Conservation (phyloP, 306 rosid genomes). For the Prunus fruticosa region DNA sequence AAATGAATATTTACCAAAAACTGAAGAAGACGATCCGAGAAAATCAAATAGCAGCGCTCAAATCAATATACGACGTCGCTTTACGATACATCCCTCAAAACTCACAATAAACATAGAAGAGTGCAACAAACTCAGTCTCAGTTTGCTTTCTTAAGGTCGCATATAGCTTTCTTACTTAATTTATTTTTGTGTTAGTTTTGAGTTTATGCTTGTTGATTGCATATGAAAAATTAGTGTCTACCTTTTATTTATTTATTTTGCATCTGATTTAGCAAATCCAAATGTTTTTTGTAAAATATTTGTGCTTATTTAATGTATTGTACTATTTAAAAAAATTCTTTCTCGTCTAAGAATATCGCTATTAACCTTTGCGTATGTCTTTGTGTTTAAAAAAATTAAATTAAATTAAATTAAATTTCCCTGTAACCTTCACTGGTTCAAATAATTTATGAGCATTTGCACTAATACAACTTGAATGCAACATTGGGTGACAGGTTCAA, state of each 20-base stretch:
- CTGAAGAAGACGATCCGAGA: too few relatives aligned
- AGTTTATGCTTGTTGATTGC: too few relatives aligned
- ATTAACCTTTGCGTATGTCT: background rate
- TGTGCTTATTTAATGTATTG: background rate
- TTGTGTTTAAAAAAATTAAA: too few relatives aligned
- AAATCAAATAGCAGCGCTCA: background rate
- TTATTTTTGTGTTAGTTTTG: too few relatives aligned
- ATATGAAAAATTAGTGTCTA: background rate
- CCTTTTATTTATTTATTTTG: background rate
- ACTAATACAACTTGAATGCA: background rate
- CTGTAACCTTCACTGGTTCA: background rate
- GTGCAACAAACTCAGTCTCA: background rate
- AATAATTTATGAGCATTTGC: background rate
- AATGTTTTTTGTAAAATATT: background rate
- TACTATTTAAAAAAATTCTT: background rate
- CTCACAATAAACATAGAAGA: background rate
- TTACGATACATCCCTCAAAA: background rate
- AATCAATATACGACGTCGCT: background rate
- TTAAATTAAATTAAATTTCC: background rate
- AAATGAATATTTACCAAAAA: too few relatives aligned
- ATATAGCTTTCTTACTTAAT: background rate
- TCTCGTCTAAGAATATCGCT: background rate
- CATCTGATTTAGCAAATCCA: background rate
- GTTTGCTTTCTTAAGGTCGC: too few relatives aligned
- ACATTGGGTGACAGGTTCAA: slow-evolving; percentile 53